Evolutionary conservation across 768 basidiomycete species (phyloP), one percentile per base, ranked within the genome.

Genomic region (Boletus eberwhitei): DNA sequence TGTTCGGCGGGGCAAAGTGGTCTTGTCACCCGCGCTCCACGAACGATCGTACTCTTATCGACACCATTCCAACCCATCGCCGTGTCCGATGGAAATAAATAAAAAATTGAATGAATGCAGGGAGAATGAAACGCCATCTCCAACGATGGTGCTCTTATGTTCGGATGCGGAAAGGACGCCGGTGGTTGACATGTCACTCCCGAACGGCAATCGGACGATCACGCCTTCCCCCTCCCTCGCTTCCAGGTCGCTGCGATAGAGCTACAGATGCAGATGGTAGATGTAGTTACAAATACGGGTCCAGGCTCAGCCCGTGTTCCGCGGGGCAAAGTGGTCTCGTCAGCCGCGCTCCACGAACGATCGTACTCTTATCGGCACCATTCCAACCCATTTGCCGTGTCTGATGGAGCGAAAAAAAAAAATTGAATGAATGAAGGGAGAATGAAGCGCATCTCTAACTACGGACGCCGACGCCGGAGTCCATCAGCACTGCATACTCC

Each of bases 231-330:
- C 21, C 34, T 40, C 9, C 53, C 21, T 39, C 17, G 12, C 39
- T 31, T 37, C 29, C 43, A 14, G 22, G 35, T 22, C 19, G 14
- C 13, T 36, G 22, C 12, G 16, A 29, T 49, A 12, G 26, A 35
- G 24, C 39, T 22, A 35, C 22, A 11, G 51, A 31, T n/a, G n/a
- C 29, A 26, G 24, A 26, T 26, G 24, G 24, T 6, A 21, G 36
- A 17, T n/a, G 40, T 26, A 26, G 5, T 26, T 26, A 13, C 14
- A 22, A 42, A 39, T 35, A 50, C n/a, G 39, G 22, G 8, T 36
- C 48, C 59, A 61, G 4, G 11, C 48, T 43, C 53, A 22, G 53
- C 14, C 59, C 29, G 3, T 32, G 55, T 49, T 48, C 60, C 55
- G 36, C 50, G 59, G 52, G 46, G 37, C 48, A 31, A 35, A 24